Evolutionary conservation across 73 alveolate genomes (phyloP).

Genomic region (Durusdinium trenchii): DNA sequence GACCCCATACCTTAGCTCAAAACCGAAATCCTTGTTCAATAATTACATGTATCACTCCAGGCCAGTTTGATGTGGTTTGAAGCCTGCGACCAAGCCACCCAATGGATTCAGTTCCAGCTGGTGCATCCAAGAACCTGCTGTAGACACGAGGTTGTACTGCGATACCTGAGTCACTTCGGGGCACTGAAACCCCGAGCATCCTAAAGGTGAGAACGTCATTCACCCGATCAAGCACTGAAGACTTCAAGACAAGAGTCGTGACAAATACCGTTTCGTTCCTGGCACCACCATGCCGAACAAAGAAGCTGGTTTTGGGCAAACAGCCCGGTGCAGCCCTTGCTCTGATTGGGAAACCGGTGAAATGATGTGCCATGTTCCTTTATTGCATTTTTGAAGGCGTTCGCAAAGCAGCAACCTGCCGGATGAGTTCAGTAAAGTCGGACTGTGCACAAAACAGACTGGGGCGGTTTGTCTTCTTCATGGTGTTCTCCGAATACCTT

Average conservation of each 20-base stretch:
- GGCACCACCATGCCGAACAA: constrained; percentile 86
- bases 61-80: not conserved
- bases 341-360: too few relatives aligned
- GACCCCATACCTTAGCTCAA: constrained; percentile 30
- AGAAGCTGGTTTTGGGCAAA: too few relatives aligned
- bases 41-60: not conserved
- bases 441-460: too few relatives aligned
- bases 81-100: constrained; percentile 11
- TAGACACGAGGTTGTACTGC: constrained; percentile 60
- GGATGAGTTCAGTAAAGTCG: too few relatives aligned
- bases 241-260: not conserved
- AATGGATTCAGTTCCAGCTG: constrained; percentile 91
- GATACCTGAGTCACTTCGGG: constrained; percentile 11
- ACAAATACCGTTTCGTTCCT: constrained; percentile 59
- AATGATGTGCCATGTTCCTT: too few relatives aligned
- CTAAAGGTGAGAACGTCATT: not conserved
- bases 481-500: too few relatives aligned
- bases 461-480: too few relatives aligned
- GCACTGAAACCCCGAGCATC: not conserved
- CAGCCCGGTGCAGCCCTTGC: too few relatives aligned
- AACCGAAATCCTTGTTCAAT: not conserved
- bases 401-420: too few relatives aligned
- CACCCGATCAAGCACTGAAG: not conserved
- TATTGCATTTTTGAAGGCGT: too few relatives aligned
- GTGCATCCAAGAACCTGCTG: constrained; percentile 42